Evolutionary conservation across 148 eudicot species (phyloP).

Genomic region (Fagopyrum tataricum): DNA sequence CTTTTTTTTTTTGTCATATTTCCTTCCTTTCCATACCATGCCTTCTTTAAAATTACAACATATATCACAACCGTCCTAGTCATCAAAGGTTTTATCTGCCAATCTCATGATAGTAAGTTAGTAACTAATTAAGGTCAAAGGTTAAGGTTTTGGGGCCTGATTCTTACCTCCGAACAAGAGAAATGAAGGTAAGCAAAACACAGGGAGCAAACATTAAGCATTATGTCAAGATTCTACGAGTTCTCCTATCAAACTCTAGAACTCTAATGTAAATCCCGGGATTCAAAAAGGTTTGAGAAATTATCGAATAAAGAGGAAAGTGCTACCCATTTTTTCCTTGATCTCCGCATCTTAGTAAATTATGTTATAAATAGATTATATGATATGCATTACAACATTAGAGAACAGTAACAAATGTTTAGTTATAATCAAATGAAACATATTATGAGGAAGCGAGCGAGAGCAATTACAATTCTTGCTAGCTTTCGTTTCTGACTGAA

Average conservation of each 20-base stretch:
- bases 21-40: too few species aligned
- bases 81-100: too few species aligned
- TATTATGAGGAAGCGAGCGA: background rate
- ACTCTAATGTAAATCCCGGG: background rate
- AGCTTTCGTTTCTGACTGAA: constrained; percentile 19
- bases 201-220: too few species aligned
- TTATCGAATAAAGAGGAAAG: background rate
- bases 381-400: background rate
- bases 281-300: background rate
- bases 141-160: background rate
- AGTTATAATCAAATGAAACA: background rate
- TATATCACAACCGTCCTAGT: too few species aligned
- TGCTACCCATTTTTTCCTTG: background rate
- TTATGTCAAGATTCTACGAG: too few species aligned
- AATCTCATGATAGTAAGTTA: too few species aligned
- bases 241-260: too few species aligned
- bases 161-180: too few species aligned
- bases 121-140: background rate
- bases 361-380: background rate
- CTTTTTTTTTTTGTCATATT: too few species aligned
- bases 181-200: too few species aligned
- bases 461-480: constrained; percentile 29
- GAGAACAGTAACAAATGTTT: background rate
- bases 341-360: background rate
- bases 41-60: too few species aligned